These are phyloP conservation scores for Fistulina hepatica DNA, from an alignment of 1,284 basidiomycete genomes.

Conservation along the genomic window DNA sequence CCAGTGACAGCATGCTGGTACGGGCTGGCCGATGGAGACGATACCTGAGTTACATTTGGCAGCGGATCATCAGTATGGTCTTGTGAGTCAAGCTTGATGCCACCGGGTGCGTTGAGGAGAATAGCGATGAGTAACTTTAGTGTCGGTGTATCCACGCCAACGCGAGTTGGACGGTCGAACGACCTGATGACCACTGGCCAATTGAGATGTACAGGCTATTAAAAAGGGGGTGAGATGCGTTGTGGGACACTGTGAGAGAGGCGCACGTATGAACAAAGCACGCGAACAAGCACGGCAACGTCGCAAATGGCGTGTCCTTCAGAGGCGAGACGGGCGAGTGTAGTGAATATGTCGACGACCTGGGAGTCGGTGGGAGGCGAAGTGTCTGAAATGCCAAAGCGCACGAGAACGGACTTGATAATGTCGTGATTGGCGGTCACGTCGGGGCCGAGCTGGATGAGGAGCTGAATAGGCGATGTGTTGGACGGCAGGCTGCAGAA, in stretches of 20 bases:
- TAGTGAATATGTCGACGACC: slow-evolving; percentile 58
- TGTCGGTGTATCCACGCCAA: slow-evolving; percentile 73
- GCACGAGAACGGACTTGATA: slow-evolving; percentile 52
- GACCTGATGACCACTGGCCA: slow-evolving; percentile 74
- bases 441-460: slow-evolving; percentile 67
- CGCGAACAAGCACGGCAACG: slow-evolving; percentile 64
- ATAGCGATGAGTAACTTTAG: slow-evolving; percentile 74
- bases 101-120: slow-evolving; percentile 60
- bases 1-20: slow-evolving; percentile 74
- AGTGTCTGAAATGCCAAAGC: slow-evolving; percentile 61
- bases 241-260: slow-evolving; percentile 9
- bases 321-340: slow-evolving; percentile 51
- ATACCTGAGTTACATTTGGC: too few relatives aligned
- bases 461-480: slow-evolving; percentile 57
- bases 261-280: slow-evolving; percentile 58
- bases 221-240: slow-evolving; percentile 15
- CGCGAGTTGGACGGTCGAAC: slow-evolving; percentile 69
- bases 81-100: too few relatives aligned
- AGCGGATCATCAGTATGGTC: too few relatives aligned
- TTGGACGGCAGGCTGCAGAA: slow-evolving; percentile 47
- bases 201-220: slow-evolving; percentile 50
- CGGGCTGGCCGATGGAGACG: too few relatives aligned
- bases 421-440: slow-evolving; percentile 63
- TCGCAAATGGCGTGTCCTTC: slow-evolving; percentile 68
- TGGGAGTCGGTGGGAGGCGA: slow-evolving; percentile 60